A percentile compares a stretch with the other conserved stretches of the same genome.
Conservation (phyloP, 78 protist species). For the slime mould (Dictyostelium discoideum) region DNA sequence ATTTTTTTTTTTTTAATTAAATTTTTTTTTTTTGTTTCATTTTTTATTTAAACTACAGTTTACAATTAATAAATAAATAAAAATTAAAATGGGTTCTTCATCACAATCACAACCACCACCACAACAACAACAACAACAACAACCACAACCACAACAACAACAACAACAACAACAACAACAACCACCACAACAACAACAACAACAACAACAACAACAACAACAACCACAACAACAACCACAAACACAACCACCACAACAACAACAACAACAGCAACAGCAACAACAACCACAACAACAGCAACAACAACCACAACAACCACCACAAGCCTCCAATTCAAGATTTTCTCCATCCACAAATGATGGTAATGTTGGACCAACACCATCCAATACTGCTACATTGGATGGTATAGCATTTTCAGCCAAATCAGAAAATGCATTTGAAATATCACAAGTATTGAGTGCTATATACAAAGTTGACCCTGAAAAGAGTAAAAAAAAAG, state of each 20-base stretch:
- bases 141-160: too few relatives aligned
- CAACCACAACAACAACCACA: too few relatives aligned
- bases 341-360: background rate
- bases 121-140: background rate
- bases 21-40: too few relatives aligned
- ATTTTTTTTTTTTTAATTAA: too few relatives aligned
- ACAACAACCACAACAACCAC: background rate
- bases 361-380: background rate
- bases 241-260: background rate
- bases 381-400: background rate
- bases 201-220: too few relatives aligned
- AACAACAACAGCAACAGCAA: background rate
- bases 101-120: background rate
- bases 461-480: slow-evolving; percentile 13
- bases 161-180: background rate
- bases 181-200: background rate
- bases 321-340: background rate
- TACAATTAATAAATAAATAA: too few relatives aligned
- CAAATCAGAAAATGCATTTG: slow-evolving; percentile 21
- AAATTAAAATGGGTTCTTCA: background rate
- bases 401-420: background rate
- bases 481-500: slow-evolving; percentile 30
- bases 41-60: too few relatives aligned
- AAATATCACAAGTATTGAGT: background rate
- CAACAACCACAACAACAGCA: background rate